Evolutionary conservation across 441 rosid genomes (phyloP).

Genomic region (Melastoma candidum): DNA sequence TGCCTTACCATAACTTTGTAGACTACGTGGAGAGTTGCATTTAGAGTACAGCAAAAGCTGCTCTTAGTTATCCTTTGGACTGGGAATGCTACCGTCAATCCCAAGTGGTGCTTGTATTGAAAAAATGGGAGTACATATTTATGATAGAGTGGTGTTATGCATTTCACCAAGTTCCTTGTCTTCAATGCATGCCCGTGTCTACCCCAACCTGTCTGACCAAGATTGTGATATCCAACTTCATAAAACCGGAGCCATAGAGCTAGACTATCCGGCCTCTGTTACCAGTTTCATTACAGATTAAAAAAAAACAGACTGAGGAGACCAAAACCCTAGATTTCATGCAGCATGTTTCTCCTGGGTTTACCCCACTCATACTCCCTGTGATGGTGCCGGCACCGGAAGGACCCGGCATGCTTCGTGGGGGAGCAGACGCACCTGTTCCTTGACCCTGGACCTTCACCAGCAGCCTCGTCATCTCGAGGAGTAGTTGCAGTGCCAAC

Average conservation of each 20-base stretch:
- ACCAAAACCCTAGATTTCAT: too few relatives aligned
- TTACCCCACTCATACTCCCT: slow-evolving; percentile 31
- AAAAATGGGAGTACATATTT: background rate
- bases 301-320: too few relatives aligned
- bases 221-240: too few relatives aligned
- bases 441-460: slow-evolving; percentile 5
- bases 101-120: background rate
- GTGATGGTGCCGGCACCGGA: slow-evolving; percentile 44
- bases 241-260: too few relatives aligned
- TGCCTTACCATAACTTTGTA: too few relatives aligned
- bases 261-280: too few relatives aligned
- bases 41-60: too few relatives aligned
- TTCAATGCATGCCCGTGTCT: background rate
- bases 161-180: background rate
- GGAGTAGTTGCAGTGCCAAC: slow-evolving; percentile 5
- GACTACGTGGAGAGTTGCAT: too few relatives aligned
- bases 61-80: too few relatives aligned
- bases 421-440: slow-evolving; percentile 42
- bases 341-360: too few relatives aligned
- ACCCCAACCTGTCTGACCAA: too few relatives aligned
- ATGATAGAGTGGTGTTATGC: background rate
- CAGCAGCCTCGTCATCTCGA: slow-evolving; percentile 1
- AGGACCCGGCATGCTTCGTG: slow-evolving; percentile 45
- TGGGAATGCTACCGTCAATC: background rate
- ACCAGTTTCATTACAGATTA: too few relatives aligned